Base-by-base conservation (phyloP, 1,139 yeast species). In the Geotrichum phurueaensis region DNA sequence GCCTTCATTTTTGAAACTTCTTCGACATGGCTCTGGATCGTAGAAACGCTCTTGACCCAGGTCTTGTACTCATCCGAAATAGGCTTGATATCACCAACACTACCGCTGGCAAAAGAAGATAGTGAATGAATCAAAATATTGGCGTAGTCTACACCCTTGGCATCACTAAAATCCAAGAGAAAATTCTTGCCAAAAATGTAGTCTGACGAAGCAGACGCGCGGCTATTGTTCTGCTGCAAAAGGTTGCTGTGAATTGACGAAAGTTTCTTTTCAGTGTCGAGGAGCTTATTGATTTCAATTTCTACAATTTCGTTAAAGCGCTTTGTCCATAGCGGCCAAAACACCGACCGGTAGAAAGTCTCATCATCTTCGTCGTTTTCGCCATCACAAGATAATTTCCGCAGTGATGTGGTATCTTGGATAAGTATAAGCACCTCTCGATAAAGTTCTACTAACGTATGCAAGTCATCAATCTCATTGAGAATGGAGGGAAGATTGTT, bases 311-410 rank as follows among this genome's bases (percentile, higher is more conserved):
- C 51, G 18, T 59, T 57, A 53, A 68, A 68, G 47, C 66, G 60
- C 9, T 43, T 53, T 9, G 52, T 56, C 71, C 71, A 69, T 6
- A 53, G 54, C 4, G 53, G 48, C n/a, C 64, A 63, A 59, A 69
- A 64, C 9, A 54, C 54, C 1, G 59, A 57, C 33, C 60, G 60
- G 57, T 65, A 61, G 64, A 66, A 65, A 2, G 65, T 51, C n/a
- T 51, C 51, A 15, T 43, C 45, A 12, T 48, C 57, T 7, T 55
- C 54, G 18, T 45, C 49, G 50, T 47, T 27, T 27, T 56, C 47
- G 39, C 53, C 49, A n/a, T 25, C 31, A 22, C 45, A 20, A 60
- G 56, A 55, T 7, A 67, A 57, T 10, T 62, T 52, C 29, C 67
- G 63, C 39, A 67, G 56, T 6, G 64, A 62, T 12, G 60, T 39